These are phyloP conservation scores for Lineolata rhizophorae DNA, from an alignment of 495 filamentous ascomycete species.

Conservation along the genomic window DNA sequence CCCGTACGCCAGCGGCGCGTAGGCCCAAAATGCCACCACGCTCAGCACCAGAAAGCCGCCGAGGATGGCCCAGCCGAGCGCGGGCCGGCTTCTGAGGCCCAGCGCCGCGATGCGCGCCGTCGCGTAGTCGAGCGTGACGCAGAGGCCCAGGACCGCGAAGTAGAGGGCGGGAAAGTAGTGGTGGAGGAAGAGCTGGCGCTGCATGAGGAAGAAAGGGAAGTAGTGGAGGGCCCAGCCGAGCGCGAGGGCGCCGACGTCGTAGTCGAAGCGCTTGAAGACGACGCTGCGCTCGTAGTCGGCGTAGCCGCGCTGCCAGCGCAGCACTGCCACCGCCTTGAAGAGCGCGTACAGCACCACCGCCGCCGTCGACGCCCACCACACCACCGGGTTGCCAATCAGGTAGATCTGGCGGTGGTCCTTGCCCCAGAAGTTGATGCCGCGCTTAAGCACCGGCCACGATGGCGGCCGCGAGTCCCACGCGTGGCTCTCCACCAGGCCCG, in stretches of 20 bases:
- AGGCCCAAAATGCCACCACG: conserved; percentile 59
- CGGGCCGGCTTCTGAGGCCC: conserved; percentile 46
- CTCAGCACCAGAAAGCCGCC: conserved; percentile 47
- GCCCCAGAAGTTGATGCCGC: conserved; percentile 99
- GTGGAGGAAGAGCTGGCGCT: conserved; percentile 90
- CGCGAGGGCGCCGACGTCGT: conserved; percentile 76
- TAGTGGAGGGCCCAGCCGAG: conserved; percentile 94
- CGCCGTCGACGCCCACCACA: conserved; percentile 84
- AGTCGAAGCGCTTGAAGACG: conserved; percentile 89
- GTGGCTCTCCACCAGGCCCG: conserved; percentile 86
- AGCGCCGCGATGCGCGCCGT: conserved; percentile 42
- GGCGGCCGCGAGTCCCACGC: conserved; percentile 92
- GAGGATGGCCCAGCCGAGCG: conserved; percentile 48
- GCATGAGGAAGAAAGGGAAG: conserved; percentile 95
- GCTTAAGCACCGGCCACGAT: conserved; percentile 79
- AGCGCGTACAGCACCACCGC: conserved; percentile 54
- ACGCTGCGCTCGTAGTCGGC: conserved; percentile 51
- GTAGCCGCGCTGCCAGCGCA: conserved; percentile 87
- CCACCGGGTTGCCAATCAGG: conserved; percentile 80
- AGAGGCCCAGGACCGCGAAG: conserved; percentile 75
- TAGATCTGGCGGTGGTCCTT: conserved; percentile 87
- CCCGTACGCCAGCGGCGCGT: conserved; percentile 76
- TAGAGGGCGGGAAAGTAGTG: conserved; percentile 94
- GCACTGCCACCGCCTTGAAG: conserved; percentile 72
- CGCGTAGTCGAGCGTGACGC: conserved; percentile 72